Percentiles rank a stretch among this genome's conserved stretches.
Conservation (phyloP, 2,329 filamentous ascomycete species). For the Graphium sp. region DNA sequence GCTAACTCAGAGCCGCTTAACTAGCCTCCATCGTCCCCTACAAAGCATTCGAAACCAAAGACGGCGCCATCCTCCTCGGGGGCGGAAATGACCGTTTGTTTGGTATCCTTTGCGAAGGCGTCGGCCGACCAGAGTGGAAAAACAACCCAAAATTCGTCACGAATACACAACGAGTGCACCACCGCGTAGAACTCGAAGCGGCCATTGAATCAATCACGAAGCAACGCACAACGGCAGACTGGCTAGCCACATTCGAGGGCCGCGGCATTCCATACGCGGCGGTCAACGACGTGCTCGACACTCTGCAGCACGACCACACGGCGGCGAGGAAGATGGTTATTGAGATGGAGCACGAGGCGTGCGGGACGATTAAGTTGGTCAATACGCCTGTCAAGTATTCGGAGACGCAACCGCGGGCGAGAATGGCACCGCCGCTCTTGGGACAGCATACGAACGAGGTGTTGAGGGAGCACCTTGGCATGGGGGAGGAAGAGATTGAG, state of each 20-base stretch:
- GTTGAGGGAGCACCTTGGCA: constrained; percentile 43
- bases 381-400: constrained; percentile 95
- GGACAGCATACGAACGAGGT: constrained; percentile 80
- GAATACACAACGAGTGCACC: constrained; percentile 46
- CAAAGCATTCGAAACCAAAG: constrained; percentile 60
- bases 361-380: constrained; percentile 75
- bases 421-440: constrained; percentile 65
- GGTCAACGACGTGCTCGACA: constrained; percentile 80
- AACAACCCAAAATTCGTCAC: constrained; percentile 39
- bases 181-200: constrained; percentile 62
- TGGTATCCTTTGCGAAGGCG: constrained; percentile 41
- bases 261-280: constrained; percentile 83
- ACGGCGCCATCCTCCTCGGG: constrained; percentile 54
- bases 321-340: constrained; percentile 77
- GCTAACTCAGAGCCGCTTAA: background rate
- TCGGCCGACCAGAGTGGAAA: constrained; percentile 43
- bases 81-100: constrained; percentile 63
- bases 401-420: constrained; percentile 57
- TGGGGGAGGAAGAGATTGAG: constrained; percentile 40
- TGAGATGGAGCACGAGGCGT: constrained; percentile 66
- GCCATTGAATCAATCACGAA: constrained; percentile 62
- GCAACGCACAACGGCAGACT: constrained; percentile 70
- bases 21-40: constrained; percentile 94
- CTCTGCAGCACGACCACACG: constrained; percentile 74
- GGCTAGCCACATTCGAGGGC: constrained; percentile 77